Base-by-base conservation (phyloP, 345 rosid genomes). In the Linum usitatissimum region DNA sequence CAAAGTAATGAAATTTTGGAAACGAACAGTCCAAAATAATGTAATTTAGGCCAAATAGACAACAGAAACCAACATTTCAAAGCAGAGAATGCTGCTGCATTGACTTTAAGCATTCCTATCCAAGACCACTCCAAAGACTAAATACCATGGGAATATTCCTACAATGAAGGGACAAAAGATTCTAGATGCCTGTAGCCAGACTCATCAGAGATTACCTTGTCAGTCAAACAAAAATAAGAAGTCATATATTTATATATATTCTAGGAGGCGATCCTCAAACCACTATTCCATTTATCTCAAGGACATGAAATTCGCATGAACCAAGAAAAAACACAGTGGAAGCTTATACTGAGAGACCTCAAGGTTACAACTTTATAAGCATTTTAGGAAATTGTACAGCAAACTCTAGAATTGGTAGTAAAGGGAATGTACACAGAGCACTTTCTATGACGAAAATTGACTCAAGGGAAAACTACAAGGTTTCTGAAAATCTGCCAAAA, bases 281-380 rank as follows among this genome's bases (percentile, higher is more conserved):
- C 38, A 34, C 54, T 53, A 31, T 23, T 39, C 13, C 13, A 55
- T 30, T 23, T 55, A 19, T 53, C 39, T 58, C 68, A 71, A 36
- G 62, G 36, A 60, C 73, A 65, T 51, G 55, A 63, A 36, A 62
- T 54, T 40, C 60, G 63, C 69, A 72, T 18, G 57, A 54, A 62
- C 57, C 62, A 68, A 18, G 39, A 30, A 19, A 18, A 15, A 23
- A 23, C 28, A 23, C 28, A 23, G 28, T 23, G 28, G 28, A 23
- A 23, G 28, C 28, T 23, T 23, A 23, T 23, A 23, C 28, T 23
- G 28, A 23, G 28, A 23, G 23, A 53, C 66, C 53, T 28, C 53
- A 54, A 38, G 40, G 18, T 34, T 34, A 64, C 38, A 42, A 57
- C 18, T 5, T 14, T 45, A 65, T 23, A 23, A 23, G 28, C 71